Evolutionary conservation across 805 yeast genomes (phyloP), one percentile per base, ranked within the genome.

Genomic region (Komagataella kurtzmanii): DNA sequence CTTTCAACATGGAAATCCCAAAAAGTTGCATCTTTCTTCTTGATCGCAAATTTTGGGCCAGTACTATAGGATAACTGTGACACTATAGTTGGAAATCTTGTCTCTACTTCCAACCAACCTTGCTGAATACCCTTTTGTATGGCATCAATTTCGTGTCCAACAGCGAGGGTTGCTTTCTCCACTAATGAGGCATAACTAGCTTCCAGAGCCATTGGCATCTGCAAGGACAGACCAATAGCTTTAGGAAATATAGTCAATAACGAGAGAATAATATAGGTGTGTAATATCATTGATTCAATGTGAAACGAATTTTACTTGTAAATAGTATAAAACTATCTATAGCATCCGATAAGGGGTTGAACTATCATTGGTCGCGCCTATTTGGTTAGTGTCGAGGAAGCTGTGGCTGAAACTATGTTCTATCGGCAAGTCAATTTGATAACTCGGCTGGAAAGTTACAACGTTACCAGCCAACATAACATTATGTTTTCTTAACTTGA

Each of bases 71-170:
- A 72, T 69, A 85, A 65, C 47, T 71, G 66, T 19, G 71, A 58
- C 17, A 80, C 65, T 23, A 79, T 70, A n/a, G 73, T 68, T 21
- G 90, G 90, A 66, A 76, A 84, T 50, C 69, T 65, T 59, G 72
- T 52, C 44, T 83, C 68, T 80, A 83, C 76, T 45, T 83, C 88
- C 24, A 75, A 60, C 90, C 90, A 84, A 36, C 76, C 60, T 23
- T 62, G 54, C 60, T 76, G 74, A 49, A 82, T 65, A 10, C 75
- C 80, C 3, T 67, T 61, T 17, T 84, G 70, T 47, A 82, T 58
- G 14, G 70, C 56, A 24, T 74, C 79, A 24, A 74, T 52, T 3
- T 83, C 77, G 55, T 78, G 72, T 51, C 77, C 74, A 58, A 80
- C 63, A 30, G 75, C 74, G 45, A 69, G 68, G 17, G 82, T 70